phyloP scores from a whole-genome alignment of 805 yeast species.

The Metschnikowia amazonensis region DNA sequence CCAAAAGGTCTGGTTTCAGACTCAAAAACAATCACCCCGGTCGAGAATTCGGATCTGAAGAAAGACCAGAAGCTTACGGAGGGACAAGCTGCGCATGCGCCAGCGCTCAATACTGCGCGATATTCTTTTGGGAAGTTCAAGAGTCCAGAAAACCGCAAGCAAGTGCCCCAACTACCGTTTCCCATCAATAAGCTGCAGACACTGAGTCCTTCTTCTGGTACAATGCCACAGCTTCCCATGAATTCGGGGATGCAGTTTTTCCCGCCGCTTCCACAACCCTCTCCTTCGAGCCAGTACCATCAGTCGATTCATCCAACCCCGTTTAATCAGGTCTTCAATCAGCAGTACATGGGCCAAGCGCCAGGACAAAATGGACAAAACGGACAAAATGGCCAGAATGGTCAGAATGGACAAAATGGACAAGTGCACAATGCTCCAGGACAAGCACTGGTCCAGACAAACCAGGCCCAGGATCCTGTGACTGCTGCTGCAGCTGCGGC shows the following conservation, averaged over 20 bases:
- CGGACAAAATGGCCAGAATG: not conserved
- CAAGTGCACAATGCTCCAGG: not conserved
- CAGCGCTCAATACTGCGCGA: constrained; percentile 10
- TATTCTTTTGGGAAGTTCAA: constrained; percentile 16
- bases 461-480: constrained; percentile 4
- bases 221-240: constrained; percentile 37
- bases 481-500: constrained; percentile 3
- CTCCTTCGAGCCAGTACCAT: constrained; percentile 21
- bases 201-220: constrained; percentile 36
- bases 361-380: not conserved
- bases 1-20: constrained; percentile 30
- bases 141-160: constrained; percentile 16
- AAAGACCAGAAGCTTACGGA: constrained; percentile 8
- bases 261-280: constrained; percentile 30
- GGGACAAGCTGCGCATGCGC: constrained; percentile 9
- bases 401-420: not conserved
- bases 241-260: constrained; percentile 17
- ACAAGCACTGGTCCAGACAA: constrained; percentile 1
- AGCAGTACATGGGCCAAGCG: constrained; percentile 16
- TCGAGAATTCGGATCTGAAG: constrained; percentile 22
- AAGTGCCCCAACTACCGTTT: constrained; percentile 26
- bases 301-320: constrained; percentile 28
- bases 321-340: constrained; percentile 23
- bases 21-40: constrained; percentile 39
- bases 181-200: constrained; percentile 40